These are phyloP conservation scores for Boletus rex-veris DNA, from an alignment of 768 basidiomycete genomes.

Conservation along the genomic window DNA sequence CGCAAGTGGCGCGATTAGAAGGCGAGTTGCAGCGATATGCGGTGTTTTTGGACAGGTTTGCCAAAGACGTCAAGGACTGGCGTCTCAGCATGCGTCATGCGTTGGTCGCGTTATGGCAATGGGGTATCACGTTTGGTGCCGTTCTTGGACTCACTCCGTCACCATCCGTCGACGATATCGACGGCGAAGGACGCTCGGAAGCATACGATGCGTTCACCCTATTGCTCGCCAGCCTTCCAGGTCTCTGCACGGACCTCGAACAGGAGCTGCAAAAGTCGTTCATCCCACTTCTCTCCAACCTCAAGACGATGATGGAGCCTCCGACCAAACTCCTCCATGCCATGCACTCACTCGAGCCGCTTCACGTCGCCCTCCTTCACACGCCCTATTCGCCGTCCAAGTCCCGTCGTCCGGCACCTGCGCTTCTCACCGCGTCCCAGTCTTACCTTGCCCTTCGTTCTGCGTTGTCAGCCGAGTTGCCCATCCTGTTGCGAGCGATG, in stretches of 20 bases:
- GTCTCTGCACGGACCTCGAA: constrained; percentile 52
- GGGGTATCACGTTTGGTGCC: constrained; percentile 63
- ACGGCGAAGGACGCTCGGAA: constrained; percentile 40
- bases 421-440: constrained; percentile 68
- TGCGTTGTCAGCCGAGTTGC: constrained; percentile 69
- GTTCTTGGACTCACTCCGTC: constrained; percentile 60
- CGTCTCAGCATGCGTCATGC: constrained; percentile 47
- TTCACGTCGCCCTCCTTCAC: constrained; percentile 67
- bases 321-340: constrained; percentile 66
- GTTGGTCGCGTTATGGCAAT: constrained; percentile 49
- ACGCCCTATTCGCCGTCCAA: constrained; percentile 60
- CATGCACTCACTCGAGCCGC: constrained; percentile 70
- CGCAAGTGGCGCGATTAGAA: constrained; percentile 53
- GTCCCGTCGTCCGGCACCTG: constrained; percentile 51
- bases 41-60: constrained; percentile 57
- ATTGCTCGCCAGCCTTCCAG: constrained; percentile 54
- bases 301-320: constrained; percentile 57
- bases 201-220: constrained; percentile 69
- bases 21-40: constrained; percentile 55
- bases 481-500: constrained; percentile 54
- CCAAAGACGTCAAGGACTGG: constrained; percentile 64
- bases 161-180: constrained; percentile 20
- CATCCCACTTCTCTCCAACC: constrained; percentile 52
- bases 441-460: constrained; percentile 75
- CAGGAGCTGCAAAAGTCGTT: constrained; percentile 50